phyloP scores from a whole-genome alignment of 352 stramenopile genomes.

The Phytophthora hybrid region DNA sequence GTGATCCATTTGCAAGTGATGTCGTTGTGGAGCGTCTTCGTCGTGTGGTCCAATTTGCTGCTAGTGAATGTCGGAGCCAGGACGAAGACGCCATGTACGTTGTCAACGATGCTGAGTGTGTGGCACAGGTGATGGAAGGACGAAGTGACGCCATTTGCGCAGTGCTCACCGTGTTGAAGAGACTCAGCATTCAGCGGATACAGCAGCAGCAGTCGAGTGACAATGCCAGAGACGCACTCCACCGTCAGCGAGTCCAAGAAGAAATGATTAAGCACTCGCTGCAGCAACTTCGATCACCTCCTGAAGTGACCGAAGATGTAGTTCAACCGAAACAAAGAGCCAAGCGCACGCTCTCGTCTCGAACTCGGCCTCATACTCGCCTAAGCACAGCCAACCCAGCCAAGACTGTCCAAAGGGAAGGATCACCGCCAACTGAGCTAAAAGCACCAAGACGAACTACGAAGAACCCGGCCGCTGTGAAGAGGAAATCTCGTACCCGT shows the following conservation, averaged over 20 bases:
- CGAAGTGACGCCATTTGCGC: constrained; percentile 50
- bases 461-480: constrained; percentile 7
- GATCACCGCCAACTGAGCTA: background rate
- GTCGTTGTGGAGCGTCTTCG: constrained; percentile 30
- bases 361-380: constrained; percentile 6
- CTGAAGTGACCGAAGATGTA: background rate
- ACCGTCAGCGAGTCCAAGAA: constrained; percentile 12
- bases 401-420: background rate
- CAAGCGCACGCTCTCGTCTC: constrained; percentile 10
- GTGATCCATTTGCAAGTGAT: constrained; percentile 6
- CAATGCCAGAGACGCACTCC: constrained; percentile 1
- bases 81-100: constrained; percentile 60
- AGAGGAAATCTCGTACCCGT: background rate
- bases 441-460: constrained; percentile 12
- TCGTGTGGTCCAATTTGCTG: constrained; percentile 51
- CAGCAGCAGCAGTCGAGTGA: constrained; percentile 1
- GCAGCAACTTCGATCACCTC: background rate
- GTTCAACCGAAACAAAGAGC: constrained; percentile 12
- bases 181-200: constrained; percentile 30
- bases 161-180: constrained; percentile 56
- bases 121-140: constrained; percentile 44
- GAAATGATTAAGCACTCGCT: constrained; percentile 21
- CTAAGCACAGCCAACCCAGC: background rate
- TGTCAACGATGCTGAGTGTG: constrained; percentile 57
- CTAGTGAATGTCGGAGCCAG: constrained; percentile 43